These are phyloP conservation scores for Pseudohyphozyma bogoriensis DNA, from an alignment of 768 basidiomycete genomes.

Conservation along the genomic window DNA sequence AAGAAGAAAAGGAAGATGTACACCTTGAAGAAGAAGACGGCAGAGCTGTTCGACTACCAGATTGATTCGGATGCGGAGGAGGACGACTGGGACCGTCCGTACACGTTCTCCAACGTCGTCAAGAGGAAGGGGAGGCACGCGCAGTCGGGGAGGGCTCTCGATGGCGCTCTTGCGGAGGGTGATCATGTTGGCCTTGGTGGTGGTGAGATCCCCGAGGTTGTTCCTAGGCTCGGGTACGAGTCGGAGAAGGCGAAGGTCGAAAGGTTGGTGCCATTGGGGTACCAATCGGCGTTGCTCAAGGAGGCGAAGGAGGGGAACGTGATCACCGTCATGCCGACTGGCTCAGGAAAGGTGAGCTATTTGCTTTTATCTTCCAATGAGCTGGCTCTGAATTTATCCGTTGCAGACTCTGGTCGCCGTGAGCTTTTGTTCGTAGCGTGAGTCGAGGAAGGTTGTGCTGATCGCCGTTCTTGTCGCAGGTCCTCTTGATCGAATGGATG, in stretches of 20 bases:
- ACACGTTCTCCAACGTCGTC: background rate
- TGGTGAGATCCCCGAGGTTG: background rate
- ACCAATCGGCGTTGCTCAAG: constrained; percentile 7
- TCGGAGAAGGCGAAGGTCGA: background rate
- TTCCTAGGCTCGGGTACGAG: no score
- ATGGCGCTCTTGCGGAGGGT: background rate
- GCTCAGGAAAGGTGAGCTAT: no score
- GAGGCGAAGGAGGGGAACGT: constrained; percentile 5
- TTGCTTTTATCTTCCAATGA: no score
- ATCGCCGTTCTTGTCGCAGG: background rate
- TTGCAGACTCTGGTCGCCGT: constrained; percentile 17
- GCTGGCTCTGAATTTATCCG: no score
- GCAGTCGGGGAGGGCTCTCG: background rate
- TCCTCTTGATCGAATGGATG: constrained; percentile 7
- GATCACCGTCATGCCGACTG: constrained; percentile 2
- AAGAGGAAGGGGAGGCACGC: background rate
- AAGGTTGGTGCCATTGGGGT: constrained; percentile 7
- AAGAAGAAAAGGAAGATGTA: background rate
- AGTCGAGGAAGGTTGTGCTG: background rate
- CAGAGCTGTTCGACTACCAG: constrained; percentile 12
- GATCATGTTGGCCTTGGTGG: no score
- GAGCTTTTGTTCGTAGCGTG: background rate
- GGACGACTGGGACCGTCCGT: constrained; percentile 5
- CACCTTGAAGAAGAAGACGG: background rate
- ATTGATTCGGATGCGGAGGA: constrained; percentile 1